These are phyloP conservation scores for Pseudocercospora musae DNA, from an alignment of 2,329 filamentous ascomycete species.

Conservation along the genomic window DNA sequence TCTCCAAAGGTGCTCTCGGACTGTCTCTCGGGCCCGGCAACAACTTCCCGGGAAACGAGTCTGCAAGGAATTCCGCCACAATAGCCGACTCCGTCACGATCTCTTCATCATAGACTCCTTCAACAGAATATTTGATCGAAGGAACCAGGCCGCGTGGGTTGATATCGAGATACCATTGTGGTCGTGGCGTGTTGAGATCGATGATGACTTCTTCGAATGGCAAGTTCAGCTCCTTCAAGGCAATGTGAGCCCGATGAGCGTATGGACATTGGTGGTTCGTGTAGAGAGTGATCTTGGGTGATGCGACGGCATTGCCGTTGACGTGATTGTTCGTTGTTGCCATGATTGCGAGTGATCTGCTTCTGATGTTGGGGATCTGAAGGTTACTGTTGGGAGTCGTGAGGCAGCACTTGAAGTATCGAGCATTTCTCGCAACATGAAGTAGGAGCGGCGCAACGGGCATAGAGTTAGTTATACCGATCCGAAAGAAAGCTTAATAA, in stretches of 20 bases:
- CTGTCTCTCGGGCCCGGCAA: slow-evolving; percentile 54
- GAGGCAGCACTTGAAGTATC: not conserved
- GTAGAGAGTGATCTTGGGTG: slow-evolving; percentile 51
- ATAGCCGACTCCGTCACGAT: slow-evolving; percentile 72
- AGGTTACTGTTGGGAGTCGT: not conserved
- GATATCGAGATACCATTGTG: slow-evolving; percentile 69
- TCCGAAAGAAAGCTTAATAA: not conserved
- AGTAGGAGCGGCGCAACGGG: not conserved
- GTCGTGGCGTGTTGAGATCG: slow-evolving; percentile 65
- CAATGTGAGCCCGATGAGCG: slow-evolving; percentile 63
- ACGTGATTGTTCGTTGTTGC: slow-evolving; percentile 3
- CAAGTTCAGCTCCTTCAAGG: slow-evolving; percentile 32
- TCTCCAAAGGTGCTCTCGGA: slow-evolving; percentile 37
- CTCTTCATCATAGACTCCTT: slow-evolving; percentile 45
- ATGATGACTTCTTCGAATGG: slow-evolving; percentile 48
- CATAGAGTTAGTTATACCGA: not conserved
- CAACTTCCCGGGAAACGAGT: slow-evolving; percentile 28
- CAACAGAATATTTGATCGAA: slow-evolving; percentile 59
- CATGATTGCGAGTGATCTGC: not conserved
- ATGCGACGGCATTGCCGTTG: not conserved
- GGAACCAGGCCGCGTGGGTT: slow-evolving; percentile 80
- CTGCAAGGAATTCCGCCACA: slow-evolving; percentile 62
- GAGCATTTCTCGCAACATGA: not conserved
- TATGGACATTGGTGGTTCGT: slow-evolving; percentile 69
- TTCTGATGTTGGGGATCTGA: not conserved